Evolutionary conservation across 139 green algal genomes (phyloP), one percentile per base, ranked within the genome.

Genomic region (Tetradesmus lagerheimii): DNA sequence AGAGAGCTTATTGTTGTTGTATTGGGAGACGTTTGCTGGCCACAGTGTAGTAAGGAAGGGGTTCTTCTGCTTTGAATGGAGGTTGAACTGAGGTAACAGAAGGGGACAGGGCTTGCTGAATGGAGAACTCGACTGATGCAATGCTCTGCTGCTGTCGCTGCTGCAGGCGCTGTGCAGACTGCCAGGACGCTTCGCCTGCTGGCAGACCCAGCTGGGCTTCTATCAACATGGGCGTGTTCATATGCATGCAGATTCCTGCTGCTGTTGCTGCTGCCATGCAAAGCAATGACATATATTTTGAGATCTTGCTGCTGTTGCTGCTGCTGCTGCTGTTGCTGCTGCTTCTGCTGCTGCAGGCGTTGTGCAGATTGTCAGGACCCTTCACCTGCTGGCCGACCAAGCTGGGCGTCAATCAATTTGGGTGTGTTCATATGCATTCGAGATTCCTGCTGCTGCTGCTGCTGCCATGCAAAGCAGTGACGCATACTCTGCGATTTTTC

Each of bases 211-310:
- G 35, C 18, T 81, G 75, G 75, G 75, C 75, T 15, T 89, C 74
- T 95, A 94, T 97, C 91, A 97, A 95, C 81, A 92, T 92, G 18
- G 95, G 95, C 27, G 93, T 96, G 29, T 97, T 97, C 85, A 91
- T 97, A 53, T 97, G 95, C 92, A 95, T 97, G 90, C n/a, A n/a
- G n/a, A n/a, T n/a, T n/a, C n/a, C 67, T 38, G 67, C 67, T 78
- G 67, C n/a, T 78, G 67, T 31, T 35, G 67, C 67, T 78, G 67
- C 29, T 78, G 67, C 29, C 11, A 78, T 78, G 67, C 67, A 35
- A 8, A 35, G n/a, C n/a, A n/a, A n/a, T n/a, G n/a, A n/a, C n/a
- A n/a, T n/a, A n/a, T n/a, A n/a, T n/a, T n/a, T 12, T 31, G 67
- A 12, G 6, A 11, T 5, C 41, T 38, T 11, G n/a, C n/a, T 43